Base-by-base conservation (phyloP, 768 basidiomycete species). In the Mrakia frigida region DNA sequence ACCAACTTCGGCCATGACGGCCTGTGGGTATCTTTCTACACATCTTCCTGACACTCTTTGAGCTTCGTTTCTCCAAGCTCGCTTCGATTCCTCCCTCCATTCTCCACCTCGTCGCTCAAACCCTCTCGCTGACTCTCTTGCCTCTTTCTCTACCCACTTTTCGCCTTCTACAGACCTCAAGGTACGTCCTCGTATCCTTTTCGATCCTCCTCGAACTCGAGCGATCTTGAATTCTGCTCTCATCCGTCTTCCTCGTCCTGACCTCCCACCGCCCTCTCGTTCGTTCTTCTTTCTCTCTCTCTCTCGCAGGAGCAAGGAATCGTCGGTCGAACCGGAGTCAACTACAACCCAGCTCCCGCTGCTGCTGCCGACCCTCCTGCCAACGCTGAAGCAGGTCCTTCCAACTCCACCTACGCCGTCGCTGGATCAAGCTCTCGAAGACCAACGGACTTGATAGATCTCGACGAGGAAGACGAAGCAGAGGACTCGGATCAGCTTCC, bases 1-100 rank as follows among this genome's bases (percentile, higher is more conserved):
- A 10, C 83, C 83, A 5, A 77, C 82, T 1, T 81, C 81, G 39
- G 83, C 83, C 9, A 75, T 84, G 60, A 83, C 83, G 0, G 82
- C 82, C 28, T 84, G 43, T 80, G 81, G 61, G 83, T 83, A 39
- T 79, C 82, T 80, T 25, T 0, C 35, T 33, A 33, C 39, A 61
- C 9, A 28, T 41, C 73, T 16, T 46, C 43, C 14, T 1, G 10
- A n/a, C 41, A n/a, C 18, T 39, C 43, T 75, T 39, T 25, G n/a
- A n/a, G n/a, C n/a, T n/a, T n/a, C n/a, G n/a, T 5, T 67, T n/a
- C 74, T 28, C 35, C 28, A 10, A 43, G 23, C 25, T 70, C 23
- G 7, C 46, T 13, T 25, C 35, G 53, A 33, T 71, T 65, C 46
- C 18, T 53, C 52, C 39, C 23, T 25, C 53, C 39, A 10, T n/a